These are phyloP conservation scores for Gossypium stocksii DNA, from an alignment of 345 rosid species.

Conservation along the genomic window DNA sequence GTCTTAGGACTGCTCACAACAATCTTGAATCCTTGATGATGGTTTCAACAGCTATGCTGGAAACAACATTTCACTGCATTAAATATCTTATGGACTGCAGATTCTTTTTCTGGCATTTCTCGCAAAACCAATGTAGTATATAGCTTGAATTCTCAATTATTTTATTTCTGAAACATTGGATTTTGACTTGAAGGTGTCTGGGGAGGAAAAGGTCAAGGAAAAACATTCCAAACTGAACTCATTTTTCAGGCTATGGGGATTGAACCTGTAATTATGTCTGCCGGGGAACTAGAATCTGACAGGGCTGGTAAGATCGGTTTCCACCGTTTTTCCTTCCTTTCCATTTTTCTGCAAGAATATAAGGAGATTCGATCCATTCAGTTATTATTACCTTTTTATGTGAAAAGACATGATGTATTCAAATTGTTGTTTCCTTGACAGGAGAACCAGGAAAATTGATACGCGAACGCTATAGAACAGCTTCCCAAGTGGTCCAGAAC, in stretches of 20 bases:
- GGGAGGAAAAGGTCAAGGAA: constrained; percentile 99
- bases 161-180: constrained; percentile 10
- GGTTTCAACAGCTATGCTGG: background rate
- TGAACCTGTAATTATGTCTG: constrained; percentile 93
- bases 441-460: constrained; percentile 93
- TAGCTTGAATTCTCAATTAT: background rate
- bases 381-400: background rate
- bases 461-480: constrained; percentile 91
- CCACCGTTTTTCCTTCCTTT: background rate
- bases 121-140: background rate
- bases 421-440: constrained; percentile 23
- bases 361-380: background rate
- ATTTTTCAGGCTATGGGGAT: constrained; percentile 86
- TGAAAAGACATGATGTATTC: background rate
- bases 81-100: background rate
- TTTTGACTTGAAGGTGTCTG: constrained; percentile 56
- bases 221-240: constrained; percentile 93
- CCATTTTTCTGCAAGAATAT: constrained; percentile 6
- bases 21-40: background rate
- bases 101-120: background rate
- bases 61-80: background rate
- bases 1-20: too few species aligned
- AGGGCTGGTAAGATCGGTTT: constrained; percentile 66
- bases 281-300: constrained; percentile 92
- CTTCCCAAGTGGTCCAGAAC: constrained; percentile 97